Base-by-base conservation (phyloP, 192 early-diverging fungal genomes). In the Backusella mclennaniae region DNA sequence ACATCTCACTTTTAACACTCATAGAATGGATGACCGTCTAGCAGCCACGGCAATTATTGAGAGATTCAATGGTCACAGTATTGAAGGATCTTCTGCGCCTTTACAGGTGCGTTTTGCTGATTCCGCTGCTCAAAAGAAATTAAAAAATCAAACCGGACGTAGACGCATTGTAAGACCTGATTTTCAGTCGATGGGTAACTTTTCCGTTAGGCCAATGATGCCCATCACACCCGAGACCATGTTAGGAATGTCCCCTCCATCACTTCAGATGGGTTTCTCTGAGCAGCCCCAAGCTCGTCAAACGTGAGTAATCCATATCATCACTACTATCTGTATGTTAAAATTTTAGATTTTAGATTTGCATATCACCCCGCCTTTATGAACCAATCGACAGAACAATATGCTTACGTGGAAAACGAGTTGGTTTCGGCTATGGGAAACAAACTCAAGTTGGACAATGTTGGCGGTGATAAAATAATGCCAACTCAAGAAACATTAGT, bases 61-160 rank as follows among this genome's bases (percentile, higher is more conserved):
- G 9, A 82, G 79, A 66, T 91, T 92, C 74, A 89, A 92, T 75
- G 87, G 88, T 7, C 77, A 88, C 44, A 79, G 80, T 14, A 81
- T 95, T 44, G 83, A 87, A 21, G 91, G 90, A 46, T 83, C 86
- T 1, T 84, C 83, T 26, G 91, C 86, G 14, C 90, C 93, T 23
- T 71, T 95, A 38, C 89, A 92, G 73, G 91, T 94, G 26, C 89
- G 94, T 1, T 94, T 95, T 68, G 93, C 94, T 4, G 94, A 95
- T 70, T 93, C 91, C 4, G 79, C 87, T 31, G 92, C 90, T 21
- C 94, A 95, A 71, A 95, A 95, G 82, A 86, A 89, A 46, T 78
- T 95, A 31, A 95, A 95, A 77, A 88, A 86, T 26, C 91, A 89
- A 52, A 84, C 85, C 19, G 80, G 84, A 67, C 83, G 82, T 21